Evolutionary conservation across 257 asterid species (phyloP).

Genomic region (Nicotiana noctiflora): DNA sequence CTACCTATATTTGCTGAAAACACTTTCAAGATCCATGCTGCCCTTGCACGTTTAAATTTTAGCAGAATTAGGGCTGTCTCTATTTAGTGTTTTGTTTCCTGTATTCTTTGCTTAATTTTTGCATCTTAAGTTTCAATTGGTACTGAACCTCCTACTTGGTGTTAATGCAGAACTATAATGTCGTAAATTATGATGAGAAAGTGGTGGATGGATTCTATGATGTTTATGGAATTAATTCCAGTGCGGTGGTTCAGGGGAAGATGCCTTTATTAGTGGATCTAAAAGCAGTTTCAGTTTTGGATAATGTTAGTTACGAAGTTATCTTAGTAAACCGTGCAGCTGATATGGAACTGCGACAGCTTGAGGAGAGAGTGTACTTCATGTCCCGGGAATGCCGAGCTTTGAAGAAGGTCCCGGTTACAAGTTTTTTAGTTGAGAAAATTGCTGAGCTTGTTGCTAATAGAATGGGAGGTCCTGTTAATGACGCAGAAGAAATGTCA

Average conservation of each 20-base stretch:
- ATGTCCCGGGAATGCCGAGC: conserved; percentile 54
- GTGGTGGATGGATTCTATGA: conserved; percentile 94
- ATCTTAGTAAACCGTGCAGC: conserved; percentile 62
- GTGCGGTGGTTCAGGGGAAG: conserved; percentile 47
- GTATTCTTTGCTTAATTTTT: neutral
- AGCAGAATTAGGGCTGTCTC: neutral
- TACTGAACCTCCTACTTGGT: conserved; percentile 1
- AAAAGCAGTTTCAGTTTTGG: conserved; percentile 50
- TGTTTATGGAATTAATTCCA: conserved; percentile 70
- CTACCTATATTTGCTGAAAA: neutral
- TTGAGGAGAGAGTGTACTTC: conserved; percentile 67
- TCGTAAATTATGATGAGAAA: conserved; percentile 79
- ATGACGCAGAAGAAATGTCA: conserved; percentile 80
- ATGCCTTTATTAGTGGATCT: conserved; percentile 76
- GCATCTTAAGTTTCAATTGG: neutral
- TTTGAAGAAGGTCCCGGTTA: conserved; percentile 38
- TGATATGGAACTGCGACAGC: conserved; percentile 66
- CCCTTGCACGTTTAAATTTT: neutral
- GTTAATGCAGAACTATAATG: conserved; percentile 76
- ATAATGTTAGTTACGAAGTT: conserved; percentile 64
- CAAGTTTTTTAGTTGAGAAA: conserved; percentile 58
- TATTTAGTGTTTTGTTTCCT: conserved; percentile 2
- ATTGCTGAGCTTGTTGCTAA: conserved; percentile 74
- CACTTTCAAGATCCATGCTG: neutral
- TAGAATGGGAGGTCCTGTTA: conserved; percentile 92